A percentile compares a stretch with the other conserved stretches of the same genome.
phyloP scores from a whole-genome alignment of 2,329 filamentous ascomycete genomes.

The Colletotrichum gloeosporioides region DNA sequence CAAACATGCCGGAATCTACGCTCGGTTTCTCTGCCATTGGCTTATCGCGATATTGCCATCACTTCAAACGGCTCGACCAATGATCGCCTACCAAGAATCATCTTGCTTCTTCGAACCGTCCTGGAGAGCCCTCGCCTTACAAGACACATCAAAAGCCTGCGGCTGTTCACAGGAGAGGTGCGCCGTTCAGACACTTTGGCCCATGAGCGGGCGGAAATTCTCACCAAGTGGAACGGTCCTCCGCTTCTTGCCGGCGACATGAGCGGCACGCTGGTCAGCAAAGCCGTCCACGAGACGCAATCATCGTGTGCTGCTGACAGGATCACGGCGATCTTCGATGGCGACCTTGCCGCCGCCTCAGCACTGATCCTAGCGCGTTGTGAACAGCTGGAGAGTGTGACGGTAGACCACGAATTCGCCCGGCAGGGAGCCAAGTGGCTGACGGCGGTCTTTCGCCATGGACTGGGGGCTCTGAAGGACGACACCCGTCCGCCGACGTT shows the following conservation, averaged over 20 bases:
- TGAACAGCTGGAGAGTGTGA: background rate
- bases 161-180: background rate
- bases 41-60: background rate
- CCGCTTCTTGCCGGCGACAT: background rate
- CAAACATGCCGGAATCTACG: background rate
- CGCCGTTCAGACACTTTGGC: background rate
- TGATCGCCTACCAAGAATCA: background rate
- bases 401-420: background rate
- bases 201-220: background rate
- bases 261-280: background rate
- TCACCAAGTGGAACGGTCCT: background rate
- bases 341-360: background rate
- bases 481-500: background rate
- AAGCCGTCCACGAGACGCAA: background rate
- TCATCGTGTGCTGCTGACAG: background rate
- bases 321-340: background rate
- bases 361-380: background rate
- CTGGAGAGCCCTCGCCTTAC: background rate
- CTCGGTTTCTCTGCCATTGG: background rate
- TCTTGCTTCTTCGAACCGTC: background rate
- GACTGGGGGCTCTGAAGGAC: background rate
- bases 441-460: background rate
- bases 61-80: background rate
- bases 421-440: background rate
- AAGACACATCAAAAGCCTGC: background rate